Base-by-base conservation (phyloP, 495 filamentous ascomycete species). In the Chaetomium fimeti region DNA sequence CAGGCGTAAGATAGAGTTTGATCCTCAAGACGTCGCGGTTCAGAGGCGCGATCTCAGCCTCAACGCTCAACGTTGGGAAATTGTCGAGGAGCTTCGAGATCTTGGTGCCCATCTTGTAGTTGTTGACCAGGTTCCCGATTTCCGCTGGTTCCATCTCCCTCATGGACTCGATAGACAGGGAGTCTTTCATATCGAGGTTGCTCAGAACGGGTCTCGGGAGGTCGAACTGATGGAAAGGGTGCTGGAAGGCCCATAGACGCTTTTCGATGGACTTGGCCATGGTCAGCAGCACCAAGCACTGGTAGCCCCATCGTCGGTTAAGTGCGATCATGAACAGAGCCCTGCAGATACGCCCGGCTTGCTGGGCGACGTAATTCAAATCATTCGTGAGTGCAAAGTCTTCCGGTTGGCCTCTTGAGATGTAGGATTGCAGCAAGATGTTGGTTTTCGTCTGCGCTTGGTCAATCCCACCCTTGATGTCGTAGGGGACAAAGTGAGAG, bases 281-380 rank as follows among this genome's bases (percentile, higher is more conserved):
- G 7, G 90, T 91, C 54, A 97, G 74, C 47, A 99, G 77, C 11
- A 98, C 91, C 24, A 93, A 82, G 69, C 94, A 98, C 72, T 98
- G 91, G 67, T 94, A 87, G 9, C 94, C 94, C 94, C 94, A 99
- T 62, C 90, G 83, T 43, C 95, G 81, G 70, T 97, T 97, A 56
- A 99, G 77, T 3, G 94, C 93, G 68, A 98, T 96, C 91, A 97
- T 95, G 76, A 99, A 99, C 8, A 99, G 77, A 18, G 94, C 90
- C 60, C 94, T 85, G 73, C 93, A 97, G 59, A 99, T 98, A 73
- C 94, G 87, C 3, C 91, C 91, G 13, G 95, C 85, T 70, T 98
- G 97, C 74, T 99, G 94, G 2, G 95, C 89, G 29, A 99, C 91
- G 74, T 99, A 99, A 61, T 90, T 91, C 3, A 88, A 87, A 74